These are phyloP conservation scores for Sesbania bispinosa DNA, from an alignment of 306 rosid genomes.

Conservation along the genomic window DNA sequence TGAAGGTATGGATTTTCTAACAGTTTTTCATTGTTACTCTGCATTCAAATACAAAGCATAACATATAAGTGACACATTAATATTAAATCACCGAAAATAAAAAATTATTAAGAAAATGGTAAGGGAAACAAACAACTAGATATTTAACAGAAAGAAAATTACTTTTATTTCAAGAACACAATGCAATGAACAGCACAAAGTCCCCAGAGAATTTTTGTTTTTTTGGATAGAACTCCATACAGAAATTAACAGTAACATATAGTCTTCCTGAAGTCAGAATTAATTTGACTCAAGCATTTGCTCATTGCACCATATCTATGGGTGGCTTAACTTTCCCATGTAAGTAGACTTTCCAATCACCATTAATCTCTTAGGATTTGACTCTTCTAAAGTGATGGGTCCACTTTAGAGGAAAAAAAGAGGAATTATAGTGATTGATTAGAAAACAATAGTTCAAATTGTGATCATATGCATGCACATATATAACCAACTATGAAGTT, in stretches of 20 bases:
- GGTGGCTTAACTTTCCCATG: no score
- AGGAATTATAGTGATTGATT: no score
- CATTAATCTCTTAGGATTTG: no score
- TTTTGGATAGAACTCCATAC: not conserved
- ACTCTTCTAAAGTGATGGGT: no score
- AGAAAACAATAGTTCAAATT: no score
- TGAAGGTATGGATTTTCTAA: conserved; percentile 99
- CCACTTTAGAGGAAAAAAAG: no score
- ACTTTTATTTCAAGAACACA: conserved; percentile 1
- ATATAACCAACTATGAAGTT: no score
- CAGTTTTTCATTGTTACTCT: conserved; percentile 97
- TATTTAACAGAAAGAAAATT: not conserved
- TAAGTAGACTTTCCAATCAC: no score
- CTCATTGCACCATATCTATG: not conserved
- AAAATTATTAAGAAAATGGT: conserved; percentile 4
- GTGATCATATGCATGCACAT: no score
- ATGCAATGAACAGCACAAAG: not conserved
- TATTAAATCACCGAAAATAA: conserved; percentile 8
- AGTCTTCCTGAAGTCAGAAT: not conserved
- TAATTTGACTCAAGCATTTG: not conserved
- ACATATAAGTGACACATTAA: conserved; percentile 20
- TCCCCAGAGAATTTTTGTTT: not conserved
- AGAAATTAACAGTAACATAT: not conserved
- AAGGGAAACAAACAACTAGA: conserved; percentile 15
- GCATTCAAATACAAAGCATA: conserved; percentile 28